These are phyloP conservation scores for Pleurotus giganteus DNA, from an alignment of 768 basidiomycete genomes.

Conservation along the genomic window DNA sequence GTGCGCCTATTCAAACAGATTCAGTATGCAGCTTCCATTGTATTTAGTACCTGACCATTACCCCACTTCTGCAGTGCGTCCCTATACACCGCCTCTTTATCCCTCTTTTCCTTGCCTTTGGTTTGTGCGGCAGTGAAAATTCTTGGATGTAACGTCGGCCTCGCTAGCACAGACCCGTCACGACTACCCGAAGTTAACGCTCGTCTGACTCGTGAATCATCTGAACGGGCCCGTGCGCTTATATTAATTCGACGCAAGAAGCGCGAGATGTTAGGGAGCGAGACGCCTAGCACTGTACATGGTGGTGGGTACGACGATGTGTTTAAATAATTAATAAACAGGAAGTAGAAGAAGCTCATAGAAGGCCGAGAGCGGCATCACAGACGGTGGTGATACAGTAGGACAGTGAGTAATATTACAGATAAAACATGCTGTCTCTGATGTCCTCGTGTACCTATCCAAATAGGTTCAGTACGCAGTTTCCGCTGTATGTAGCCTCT, in stretches of 20 bases:
- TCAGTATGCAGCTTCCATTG: background rate
- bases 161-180: constrained; percentile 57
- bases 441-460: background rate
- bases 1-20: background rate
- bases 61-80: constrained; percentile 53
- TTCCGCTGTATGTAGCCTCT: background rate
- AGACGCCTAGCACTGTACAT: background rate
- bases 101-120: constrained; percentile 34
- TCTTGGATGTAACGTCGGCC: constrained; percentile 75
- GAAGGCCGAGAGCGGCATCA: background rate
- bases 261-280: background rate
- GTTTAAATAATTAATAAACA: background rate
- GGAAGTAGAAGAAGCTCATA: background rate
- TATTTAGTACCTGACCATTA: constrained; percentile 18
- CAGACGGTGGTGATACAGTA: background rate
- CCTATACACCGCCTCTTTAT: constrained; percentile 39
- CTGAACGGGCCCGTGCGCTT: background rate
- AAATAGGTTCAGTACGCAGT: background rate
- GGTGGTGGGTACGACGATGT: background rate
- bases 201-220: background rate
- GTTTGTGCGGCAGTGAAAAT: constrained; percentile 46
- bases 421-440: background rate
- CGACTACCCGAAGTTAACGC: constrained; percentile 46
- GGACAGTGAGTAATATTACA: too few species aligned
- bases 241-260: background rate